These are phyloP conservation scores for Capsicum rhomboideum DNA, from an alignment of 257 asterid species.

Conservation along the genomic window DNA sequence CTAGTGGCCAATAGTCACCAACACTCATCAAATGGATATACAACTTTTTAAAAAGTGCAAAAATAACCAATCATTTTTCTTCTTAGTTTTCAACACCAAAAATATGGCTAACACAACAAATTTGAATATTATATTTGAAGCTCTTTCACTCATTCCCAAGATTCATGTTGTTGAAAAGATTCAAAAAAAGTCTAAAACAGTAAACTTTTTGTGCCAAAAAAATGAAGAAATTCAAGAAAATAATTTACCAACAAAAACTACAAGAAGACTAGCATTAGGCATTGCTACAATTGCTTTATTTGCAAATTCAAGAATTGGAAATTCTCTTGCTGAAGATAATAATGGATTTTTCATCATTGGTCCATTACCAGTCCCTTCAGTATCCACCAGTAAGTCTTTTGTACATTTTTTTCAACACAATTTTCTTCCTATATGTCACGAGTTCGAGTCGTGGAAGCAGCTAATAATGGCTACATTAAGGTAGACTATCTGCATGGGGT, in stretches of 20 bases:
- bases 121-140: constrained; percentile 1
- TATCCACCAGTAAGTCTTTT: not conserved
- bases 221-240: not conserved
- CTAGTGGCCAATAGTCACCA: not conserved
- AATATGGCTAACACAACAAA: constrained; percentile 1
- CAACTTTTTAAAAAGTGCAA: not conserved
- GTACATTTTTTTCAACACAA: no score
- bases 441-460: no score
- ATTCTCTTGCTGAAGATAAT: constrained; percentile 54
- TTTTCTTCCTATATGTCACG: no score
- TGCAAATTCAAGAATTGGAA: constrained; percentile 22
- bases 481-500: no score
- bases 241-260: not conserved
- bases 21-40: not conserved
- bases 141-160: constrained; percentile 3
- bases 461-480: no score
- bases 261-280: constrained; percentile 49
- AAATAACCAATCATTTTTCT: not conserved
- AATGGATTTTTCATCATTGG: constrained; percentile 60
- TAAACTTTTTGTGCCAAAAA: not conserved
- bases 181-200: not conserved
- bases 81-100: not conserved
- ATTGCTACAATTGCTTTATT: constrained; percentile 11
- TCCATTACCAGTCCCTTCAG: constrained; percentile 49
- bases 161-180: constrained; percentile 12